phyloP scores from a whole-genome alignment of 2,329 filamentous ascomycete genomes.

The Rosellinia necatrix region DNA sequence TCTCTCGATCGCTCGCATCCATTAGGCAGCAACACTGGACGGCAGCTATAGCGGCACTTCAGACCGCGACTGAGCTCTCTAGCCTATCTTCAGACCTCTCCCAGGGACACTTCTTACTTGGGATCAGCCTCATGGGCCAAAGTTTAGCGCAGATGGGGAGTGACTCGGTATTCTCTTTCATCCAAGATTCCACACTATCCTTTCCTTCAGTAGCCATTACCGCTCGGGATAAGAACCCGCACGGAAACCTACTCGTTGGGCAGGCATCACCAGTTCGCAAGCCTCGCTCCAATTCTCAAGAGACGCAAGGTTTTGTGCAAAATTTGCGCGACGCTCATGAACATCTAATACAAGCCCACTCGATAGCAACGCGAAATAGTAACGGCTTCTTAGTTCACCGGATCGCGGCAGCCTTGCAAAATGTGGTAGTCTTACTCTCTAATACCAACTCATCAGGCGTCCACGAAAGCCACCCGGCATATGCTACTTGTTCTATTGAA shows the following conservation, averaged over 20 bases:
- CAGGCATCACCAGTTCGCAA: slow-evolving; percentile 43
- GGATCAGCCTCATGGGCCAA: slow-evolving; percentile 69
- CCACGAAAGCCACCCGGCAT: slow-evolving; percentile 55
- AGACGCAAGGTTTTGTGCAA: slow-evolving; percentile 57
- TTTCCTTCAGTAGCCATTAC: slow-evolving; percentile 69
- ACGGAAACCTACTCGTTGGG: slow-evolving; percentile 44
- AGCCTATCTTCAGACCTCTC: slow-evolving; percentile 47
- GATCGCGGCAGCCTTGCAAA: slow-evolving; percentile 67
- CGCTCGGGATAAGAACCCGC: slow-evolving; percentile 45
- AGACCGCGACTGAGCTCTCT: slow-evolving; percentile 52
- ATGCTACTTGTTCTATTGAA: slow-evolving; percentile 69
- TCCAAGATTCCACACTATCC: slow-evolving; percentile 91
- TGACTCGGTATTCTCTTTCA: slow-evolving; percentile 84
- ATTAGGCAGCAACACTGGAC: slow-evolving; percentile 60
- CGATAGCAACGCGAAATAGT: slow-evolving; percentile 56
- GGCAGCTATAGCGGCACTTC: slow-evolving; percentile 60
- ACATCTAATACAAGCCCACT: slow-evolving; percentile 66
- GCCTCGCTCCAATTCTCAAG: slow-evolving; percentile 33
- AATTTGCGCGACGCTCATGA: slow-evolving; percentile 69
- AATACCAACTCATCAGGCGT: slow-evolving; percentile 58
- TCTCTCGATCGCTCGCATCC: slow-evolving; percentile 51
- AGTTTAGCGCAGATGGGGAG: slow-evolving; percentile 73
- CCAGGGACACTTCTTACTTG: slow-evolving; percentile 65
- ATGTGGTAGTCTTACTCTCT: slow-evolving; percentile 67
- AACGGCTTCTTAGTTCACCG: slow-evolving; percentile 65